Base-by-base conservation (phyloP, 2,329 filamentous ascomycete species). In the Aspergillus piperis region DNA sequence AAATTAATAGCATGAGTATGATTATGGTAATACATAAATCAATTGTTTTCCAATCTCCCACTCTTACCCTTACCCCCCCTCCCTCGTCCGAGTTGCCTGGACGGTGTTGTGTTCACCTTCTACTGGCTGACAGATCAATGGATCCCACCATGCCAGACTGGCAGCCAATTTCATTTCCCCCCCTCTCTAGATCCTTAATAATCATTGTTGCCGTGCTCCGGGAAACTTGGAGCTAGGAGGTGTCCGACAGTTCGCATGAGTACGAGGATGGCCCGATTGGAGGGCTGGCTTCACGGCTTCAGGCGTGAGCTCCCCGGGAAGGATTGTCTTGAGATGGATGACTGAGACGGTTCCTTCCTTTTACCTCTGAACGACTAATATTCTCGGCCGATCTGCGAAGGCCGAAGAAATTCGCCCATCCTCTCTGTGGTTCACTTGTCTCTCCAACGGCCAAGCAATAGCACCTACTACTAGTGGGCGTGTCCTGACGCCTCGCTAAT, bases 21-120 rank as follows among this genome's bases (percentile, higher is more conserved):
- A 60, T 64, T 64, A 66, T 66, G 56, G 23, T 58, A 65, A 67
- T 67, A 64, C 62, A 63, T 66, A 67, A 64, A 59, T 60, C 54
- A 64, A 59, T 60, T 39, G 48, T 60, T 60, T 60, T 61, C 63
- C 54, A 54, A 50, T 57, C 50, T 39, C n/a, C 19, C 21, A 36
- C 44, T 11, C 30, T 32, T 32, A 32, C 30, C 25, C 25, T 27
- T 3, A 23, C 27, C 3, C 30, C 30, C 32, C 32, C 32, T 36
- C 32, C 32, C 32, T 11, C 32, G 32, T 36, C 30, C 25, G 7
- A 27, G 47, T 30, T 50, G n/a, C 47, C 47, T 50, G 25, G 47
- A 50, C 47, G 25, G 8, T 17, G 47, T 32, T 30, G 47, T 50
- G 47, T 50, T 30, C 47, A 50, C 15, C 47, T 53, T 13, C 50